Evolutionary conservation across 1,284 basidiomycete species (phyloP).

Genomic region (Naganishia sp.): DNA sequence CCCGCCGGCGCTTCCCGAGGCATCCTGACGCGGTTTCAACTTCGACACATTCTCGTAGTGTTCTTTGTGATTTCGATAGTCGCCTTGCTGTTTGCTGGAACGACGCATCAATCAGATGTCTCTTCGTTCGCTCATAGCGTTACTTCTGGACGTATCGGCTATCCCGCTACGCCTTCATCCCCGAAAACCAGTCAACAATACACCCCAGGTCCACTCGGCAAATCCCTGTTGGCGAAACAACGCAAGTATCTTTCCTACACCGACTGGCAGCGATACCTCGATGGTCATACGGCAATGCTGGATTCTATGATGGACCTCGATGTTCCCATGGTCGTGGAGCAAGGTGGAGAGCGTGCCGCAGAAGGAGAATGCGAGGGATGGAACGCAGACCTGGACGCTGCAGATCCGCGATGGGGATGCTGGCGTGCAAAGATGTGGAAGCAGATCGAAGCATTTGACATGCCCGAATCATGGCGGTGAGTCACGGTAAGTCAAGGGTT

Average conservation of each 20-base stretch:
- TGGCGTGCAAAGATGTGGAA: conserved; percentile 28
- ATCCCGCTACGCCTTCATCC: background rate
- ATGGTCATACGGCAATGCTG: conserved; percentile 11
- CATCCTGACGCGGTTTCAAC: background rate
- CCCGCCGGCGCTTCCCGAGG: background rate
- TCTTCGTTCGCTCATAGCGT: conserved; percentile 10
- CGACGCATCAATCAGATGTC: background rate
- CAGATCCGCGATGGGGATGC: conserved; percentile 15
- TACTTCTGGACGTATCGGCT: background rate
- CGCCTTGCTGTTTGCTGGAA: background rate
- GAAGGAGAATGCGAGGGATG: conserved; percentile 5
- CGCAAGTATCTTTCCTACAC: conserved; percentile 15
- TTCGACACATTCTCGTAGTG: conserved; percentile 2
- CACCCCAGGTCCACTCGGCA: conserved; percentile 6
- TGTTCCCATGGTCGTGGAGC: conserved; percentile 5
- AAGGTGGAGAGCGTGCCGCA: background rate
- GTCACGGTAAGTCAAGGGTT: background rate
- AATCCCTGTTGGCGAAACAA: conserved; percentile 12
- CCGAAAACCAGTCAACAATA: background rate
- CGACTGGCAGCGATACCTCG: conserved; percentile 17
- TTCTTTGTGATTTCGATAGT: background rate
- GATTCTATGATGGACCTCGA: conserved; percentile 15
- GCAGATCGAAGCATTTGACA: conserved; percentile 22
- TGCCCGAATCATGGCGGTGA: conserved; percentile 23
- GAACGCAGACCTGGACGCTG: background rate